These are phyloP conservation scores for Amesomyces nigricolor DNA, from an alignment of 2,329 filamentous ascomycete species.

Conservation along the genomic window DNA sequence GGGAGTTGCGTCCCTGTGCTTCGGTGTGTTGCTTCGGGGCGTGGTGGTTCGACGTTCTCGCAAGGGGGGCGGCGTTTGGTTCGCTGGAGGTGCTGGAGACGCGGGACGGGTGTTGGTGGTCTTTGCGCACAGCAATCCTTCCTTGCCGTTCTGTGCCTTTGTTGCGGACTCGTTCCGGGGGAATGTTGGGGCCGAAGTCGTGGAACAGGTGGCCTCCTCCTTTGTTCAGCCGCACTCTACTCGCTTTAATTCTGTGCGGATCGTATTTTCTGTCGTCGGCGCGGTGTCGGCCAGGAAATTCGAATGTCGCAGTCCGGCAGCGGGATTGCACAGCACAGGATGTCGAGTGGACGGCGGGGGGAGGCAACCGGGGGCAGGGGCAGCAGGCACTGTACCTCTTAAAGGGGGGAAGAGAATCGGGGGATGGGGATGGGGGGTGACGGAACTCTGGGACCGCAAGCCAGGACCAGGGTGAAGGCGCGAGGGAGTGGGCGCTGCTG, in stretches of 20 bases:
- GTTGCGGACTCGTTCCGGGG: constrained; percentile 9
- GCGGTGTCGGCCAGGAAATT: constrained; percentile 4
- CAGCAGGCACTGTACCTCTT: constrained; percentile 15
- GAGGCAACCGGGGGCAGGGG: constrained; percentile 18
- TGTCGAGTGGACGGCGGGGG: constrained; percentile 17
- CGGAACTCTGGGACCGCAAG: constrained; percentile 5
- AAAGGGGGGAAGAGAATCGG: constrained; percentile 14
- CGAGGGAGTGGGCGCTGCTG: neutral
- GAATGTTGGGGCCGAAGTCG: neutral
- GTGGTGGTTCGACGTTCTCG: neutral
- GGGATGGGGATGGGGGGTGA: constrained; percentile 4
- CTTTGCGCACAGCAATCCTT: neutral
- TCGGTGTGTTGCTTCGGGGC: neutral
- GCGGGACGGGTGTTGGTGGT: neutral
- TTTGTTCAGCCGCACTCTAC: constrained; percentile 10
- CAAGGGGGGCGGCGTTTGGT: neutral
- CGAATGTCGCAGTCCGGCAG: constrained; percentile 4
- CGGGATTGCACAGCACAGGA: constrained; percentile 16
- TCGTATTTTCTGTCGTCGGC: neutral
- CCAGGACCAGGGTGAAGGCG: neutral
- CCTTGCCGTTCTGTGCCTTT: constrained; percentile 7
- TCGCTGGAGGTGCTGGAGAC: neutral
- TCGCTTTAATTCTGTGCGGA: neutral
- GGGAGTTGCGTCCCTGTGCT: neutral
- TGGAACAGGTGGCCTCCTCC: constrained; percentile 2